These are phyloP conservation scores for Rubroshorea leprosula DNA, from an alignment of 345 rosid genomes.

Conservation along the genomic window DNA sequence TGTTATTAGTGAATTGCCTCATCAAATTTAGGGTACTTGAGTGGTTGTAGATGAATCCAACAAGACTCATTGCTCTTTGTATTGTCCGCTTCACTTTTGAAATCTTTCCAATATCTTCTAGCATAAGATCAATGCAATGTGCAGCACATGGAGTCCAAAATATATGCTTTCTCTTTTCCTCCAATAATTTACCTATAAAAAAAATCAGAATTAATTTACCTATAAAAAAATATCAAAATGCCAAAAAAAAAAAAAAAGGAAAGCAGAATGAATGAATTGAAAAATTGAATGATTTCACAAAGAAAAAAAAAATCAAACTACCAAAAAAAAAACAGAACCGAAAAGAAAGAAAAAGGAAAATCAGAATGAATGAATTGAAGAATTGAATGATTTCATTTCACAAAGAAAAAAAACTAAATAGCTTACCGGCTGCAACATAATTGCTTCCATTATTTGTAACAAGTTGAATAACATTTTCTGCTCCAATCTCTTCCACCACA, in stretches of 20 bases:
- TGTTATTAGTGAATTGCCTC: background rate
- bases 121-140: background rate
- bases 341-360: no score
- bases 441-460: background rate
- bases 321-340: background rate
- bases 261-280: no score
- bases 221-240: background rate
- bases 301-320: no score
- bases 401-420: no score
- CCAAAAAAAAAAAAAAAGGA: background rate
- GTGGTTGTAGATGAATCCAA: background rate
- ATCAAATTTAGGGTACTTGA: background rate
- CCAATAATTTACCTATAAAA: background rate
- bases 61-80: background rate
- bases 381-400: no score
- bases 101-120: background rate
- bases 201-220: background rate
- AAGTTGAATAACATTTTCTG: slow-evolving; percentile 16
- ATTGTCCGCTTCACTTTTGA: background rate
- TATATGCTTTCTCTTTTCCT: background rate
- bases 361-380: no score
- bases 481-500: slow-evolving; percentile 5
- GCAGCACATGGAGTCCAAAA: background rate
- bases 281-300: no score
- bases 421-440: background rate